A percentile compares a stretch with the other conserved stretches of the same genome.
Conservation (phyloP, 768 basidiomycete species). For the Pisolithus marmoratus region DNA sequence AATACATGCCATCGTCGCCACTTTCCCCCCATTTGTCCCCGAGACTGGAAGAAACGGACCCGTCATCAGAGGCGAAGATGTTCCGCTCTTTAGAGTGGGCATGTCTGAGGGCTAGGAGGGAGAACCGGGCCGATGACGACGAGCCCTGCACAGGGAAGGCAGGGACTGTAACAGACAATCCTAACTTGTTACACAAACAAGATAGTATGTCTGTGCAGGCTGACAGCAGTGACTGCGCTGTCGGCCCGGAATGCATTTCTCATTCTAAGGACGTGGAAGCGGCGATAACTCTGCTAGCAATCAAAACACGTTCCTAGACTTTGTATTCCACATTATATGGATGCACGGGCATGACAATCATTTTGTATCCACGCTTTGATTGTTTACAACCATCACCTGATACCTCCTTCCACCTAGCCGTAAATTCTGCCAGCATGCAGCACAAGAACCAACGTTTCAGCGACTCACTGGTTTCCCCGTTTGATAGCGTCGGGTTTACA, state of each 20-base stretch:
- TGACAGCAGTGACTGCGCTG: background rate
- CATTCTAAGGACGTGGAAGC: slow-evolving; percentile 33
- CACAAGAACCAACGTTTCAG: background rate
- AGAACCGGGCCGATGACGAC: slow-evolving; percentile 19
- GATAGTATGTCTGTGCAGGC: background rate
- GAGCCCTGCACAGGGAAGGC: slow-evolving; percentile 4
- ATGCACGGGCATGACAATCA: background rate
- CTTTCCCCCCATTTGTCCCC: slow-evolving; percentile 13
- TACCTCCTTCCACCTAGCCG: background rate
- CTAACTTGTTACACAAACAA: slow-evolving; percentile 11
- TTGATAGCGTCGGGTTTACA: background rate
- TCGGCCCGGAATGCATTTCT: slow-evolving; percentile 2
- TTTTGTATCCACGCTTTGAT: slow-evolving; percentile 16
- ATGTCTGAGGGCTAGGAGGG: slow-evolving; percentile 46
- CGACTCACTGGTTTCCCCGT: background rate
- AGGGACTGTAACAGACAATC: slow-evolving; percentile 15
- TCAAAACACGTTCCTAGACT: slow-evolving; percentile 18
- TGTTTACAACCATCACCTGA: slow-evolving; percentile 26
- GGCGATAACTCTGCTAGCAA: slow-evolving; percentile 31
- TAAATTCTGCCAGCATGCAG: background rate
- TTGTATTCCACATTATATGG: background rate
- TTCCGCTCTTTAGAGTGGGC: slow-evolving; percentile 69
- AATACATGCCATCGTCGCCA: slow-evolving; percentile 26
- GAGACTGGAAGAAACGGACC: slow-evolving; percentile 17
- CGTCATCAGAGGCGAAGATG: slow-evolving; percentile 32